A percentile compares a stretch with the other conserved stretches of the same genome.
phyloP scores from a whole-genome alignment of 768 basidiomycete genomes.

The Leccinum subgranulosum region DNA sequence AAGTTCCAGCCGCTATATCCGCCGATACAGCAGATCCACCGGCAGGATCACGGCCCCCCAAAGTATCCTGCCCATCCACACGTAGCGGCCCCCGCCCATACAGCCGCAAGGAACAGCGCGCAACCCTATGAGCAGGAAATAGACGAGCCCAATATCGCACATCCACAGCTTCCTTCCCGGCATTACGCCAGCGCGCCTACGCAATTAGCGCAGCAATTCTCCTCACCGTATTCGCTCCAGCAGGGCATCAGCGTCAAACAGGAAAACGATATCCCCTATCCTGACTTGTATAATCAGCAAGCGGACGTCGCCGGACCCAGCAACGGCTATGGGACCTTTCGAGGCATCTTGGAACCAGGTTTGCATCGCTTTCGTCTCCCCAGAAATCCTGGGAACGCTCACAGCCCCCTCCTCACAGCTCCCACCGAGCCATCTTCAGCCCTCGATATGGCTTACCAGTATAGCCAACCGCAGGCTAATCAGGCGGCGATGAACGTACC shows the following conservation, averaged over 20 bases:
- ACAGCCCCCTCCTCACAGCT: constrained; percentile 12
- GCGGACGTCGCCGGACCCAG: constrained; percentile 23
- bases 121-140: constrained; percentile 26
- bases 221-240: constrained; percentile 22
- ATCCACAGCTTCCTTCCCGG: constrained; percentile 22
- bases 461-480: constrained; percentile 16
- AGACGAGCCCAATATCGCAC: constrained; percentile 24
- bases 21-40: constrained; percentile 29
- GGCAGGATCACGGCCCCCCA: constrained; percentile 21
- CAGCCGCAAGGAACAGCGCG: constrained; percentile 10
- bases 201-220: constrained; percentile 19
- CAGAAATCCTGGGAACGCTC: background rate
- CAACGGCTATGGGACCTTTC: constrained; percentile 19
- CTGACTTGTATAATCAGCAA: constrained; percentile 25
- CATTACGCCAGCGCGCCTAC: constrained; percentile 22
- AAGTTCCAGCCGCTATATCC: constrained; percentile 37
- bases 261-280: constrained; percentile 25
- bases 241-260: constrained; percentile 26
- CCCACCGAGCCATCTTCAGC: constrained; percentile 18
- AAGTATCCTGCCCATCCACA: constrained; percentile 19
- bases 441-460: constrained; percentile 27
- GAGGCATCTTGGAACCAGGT: constrained; percentile 29
- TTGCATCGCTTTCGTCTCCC: constrained; percentile 11
- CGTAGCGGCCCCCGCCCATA: constrained; percentile 7
- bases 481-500: constrained; percentile 22